Evolutionary conservation across 495 filamentous ascomycete genomes (phyloP).

Genomic region (Rhypophila decipiens): DNA sequence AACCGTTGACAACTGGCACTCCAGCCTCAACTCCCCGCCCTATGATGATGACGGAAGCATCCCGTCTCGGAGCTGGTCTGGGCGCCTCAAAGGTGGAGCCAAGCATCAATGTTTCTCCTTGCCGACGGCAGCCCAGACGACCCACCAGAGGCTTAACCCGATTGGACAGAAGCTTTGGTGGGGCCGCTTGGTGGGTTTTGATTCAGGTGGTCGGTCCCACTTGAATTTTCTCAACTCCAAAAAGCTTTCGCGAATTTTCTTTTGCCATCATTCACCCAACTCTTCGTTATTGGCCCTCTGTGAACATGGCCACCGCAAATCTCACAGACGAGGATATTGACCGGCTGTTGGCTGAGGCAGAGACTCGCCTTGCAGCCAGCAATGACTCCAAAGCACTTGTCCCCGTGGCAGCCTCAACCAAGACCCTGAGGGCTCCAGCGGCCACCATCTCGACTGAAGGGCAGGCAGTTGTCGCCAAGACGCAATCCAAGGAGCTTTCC

Average conservation of each 20-base stretch:
- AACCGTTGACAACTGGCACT: constrained; percentile 25
- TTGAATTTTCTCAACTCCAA: not conserved
- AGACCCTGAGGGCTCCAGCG: constrained; percentile 6
- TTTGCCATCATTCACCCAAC: not conserved
- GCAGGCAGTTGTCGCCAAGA: constrained; percentile 12
- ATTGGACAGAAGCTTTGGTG: constrained; percentile 1
- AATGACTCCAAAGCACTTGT: constrained; percentile 7
- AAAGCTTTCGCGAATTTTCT: constrained; percentile 10
- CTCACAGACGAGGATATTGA: constrained; percentile 26
- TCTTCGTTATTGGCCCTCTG: not conserved
- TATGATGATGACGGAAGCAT: too few species aligned
- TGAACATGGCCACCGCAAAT: constrained; percentile 10
- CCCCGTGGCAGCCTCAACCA: constrained; percentile 5
- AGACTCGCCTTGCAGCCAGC: constrained; percentile 22
- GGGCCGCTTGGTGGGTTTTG: not conserved
- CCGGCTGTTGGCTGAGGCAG: constrained; percentile 24
- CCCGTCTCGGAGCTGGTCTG: too few species aligned
- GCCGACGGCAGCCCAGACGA: too few species aligned
- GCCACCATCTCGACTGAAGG: constrained; percentile 17
- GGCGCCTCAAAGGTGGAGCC: too few species aligned
- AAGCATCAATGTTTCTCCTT: constrained; percentile 20
- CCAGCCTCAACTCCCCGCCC: constrained; percentile 25
- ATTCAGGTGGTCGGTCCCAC: not conserved
- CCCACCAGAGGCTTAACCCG: too few species aligned
- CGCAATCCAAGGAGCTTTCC: constrained; percentile 27